Base-by-base conservation (phyloP, 345 rosid species). In the Populus simonii region DNA sequence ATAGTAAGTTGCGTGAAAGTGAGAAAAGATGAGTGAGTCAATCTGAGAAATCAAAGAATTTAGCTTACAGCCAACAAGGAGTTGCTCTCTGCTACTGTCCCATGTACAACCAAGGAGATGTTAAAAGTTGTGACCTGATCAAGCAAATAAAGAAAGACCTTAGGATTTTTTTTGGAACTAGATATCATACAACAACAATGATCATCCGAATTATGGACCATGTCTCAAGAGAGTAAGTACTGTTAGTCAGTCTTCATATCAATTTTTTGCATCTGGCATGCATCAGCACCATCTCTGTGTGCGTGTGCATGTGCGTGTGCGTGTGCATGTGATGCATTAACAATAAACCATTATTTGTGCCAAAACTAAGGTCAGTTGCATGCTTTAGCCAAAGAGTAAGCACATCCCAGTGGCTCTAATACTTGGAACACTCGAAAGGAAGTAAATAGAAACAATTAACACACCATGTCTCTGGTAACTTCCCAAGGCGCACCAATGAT, bases 401-500 rank as follows among this genome's bases (percentile, higher is more conserved):
- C 43, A 71, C 1, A 45, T 27, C 18, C 61, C 12, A 55, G 61
- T 6, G 61, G 61, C 23, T 18, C 61, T 22, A 55, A 6, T 49
- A 49, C 55, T 53, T 31, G 18, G 38, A 33, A 22, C 49, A 20
- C 22, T 20, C 71, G 2, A 18, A 5, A 38, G 4, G 45, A 33
- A 33, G 38, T 38, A 66, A 47, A 3, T 25, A 75, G 11, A 53
- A 38, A 4, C 12, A 68, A 70, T 12, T 25, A 35, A 80, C 92
- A 74, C 41, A 95, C 99, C 92, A 93, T 88, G 85, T 95, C 99
- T 86, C 70, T 89, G 1, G 99, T 85, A 67, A 95, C 88, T 86
- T 90, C 96, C 98, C 93, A 93, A 70, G 99, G 99, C 66, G 99
- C 97, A 74, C 99, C 99, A 65, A 95, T 95, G 80, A 95, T 93